A percentile compares a stretch with the other conserved stretches of the same genome.
phyloP scores from a whole-genome alignment of 2,329 filamentous ascomycete genomes.

The Diaporthe destruens region DNA sequence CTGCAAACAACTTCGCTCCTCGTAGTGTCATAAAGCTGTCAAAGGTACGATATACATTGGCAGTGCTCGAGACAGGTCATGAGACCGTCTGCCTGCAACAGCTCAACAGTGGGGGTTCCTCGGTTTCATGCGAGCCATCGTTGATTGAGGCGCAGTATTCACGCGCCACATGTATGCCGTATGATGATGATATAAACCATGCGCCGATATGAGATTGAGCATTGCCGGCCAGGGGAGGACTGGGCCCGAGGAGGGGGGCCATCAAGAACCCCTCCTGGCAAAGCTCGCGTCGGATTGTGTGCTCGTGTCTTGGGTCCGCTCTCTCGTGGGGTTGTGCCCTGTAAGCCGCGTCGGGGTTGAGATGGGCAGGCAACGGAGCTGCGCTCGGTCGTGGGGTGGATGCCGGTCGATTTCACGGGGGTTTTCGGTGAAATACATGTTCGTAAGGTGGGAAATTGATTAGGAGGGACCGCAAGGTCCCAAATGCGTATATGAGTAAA shows the following conservation, averaged over 20 bases:
- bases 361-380: background rate
- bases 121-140: background rate
- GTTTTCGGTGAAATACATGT: conserved; percentile 32
- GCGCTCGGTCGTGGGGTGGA: conserved; percentile 12
- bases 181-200: background rate
- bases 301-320: conserved; percentile 5
- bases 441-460: conserved; percentile 41
- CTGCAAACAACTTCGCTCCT: conserved; percentile 30
- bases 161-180: background rate
- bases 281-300: background rate
- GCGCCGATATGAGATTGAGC: background rate
- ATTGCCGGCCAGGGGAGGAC: background rate
- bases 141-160: background rate
- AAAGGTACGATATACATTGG: conserved; percentile 14
- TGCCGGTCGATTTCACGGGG: conserved; percentile 18
- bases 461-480: conserved; percentile 42
- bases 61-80: background rate
- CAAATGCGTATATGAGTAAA: conserved; percentile 43
- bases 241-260: background rate
- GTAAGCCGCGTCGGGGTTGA: background rate
- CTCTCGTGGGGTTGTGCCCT: background rate
- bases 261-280: background rate
- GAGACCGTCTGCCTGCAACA: background rate
- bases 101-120: background rate
- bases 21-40: conserved; percentile 1